Evolutionary conservation across 108 stramenopile genomes (phyloP).

Genomic region (Chaetoceros tenuissimus): DNA sequence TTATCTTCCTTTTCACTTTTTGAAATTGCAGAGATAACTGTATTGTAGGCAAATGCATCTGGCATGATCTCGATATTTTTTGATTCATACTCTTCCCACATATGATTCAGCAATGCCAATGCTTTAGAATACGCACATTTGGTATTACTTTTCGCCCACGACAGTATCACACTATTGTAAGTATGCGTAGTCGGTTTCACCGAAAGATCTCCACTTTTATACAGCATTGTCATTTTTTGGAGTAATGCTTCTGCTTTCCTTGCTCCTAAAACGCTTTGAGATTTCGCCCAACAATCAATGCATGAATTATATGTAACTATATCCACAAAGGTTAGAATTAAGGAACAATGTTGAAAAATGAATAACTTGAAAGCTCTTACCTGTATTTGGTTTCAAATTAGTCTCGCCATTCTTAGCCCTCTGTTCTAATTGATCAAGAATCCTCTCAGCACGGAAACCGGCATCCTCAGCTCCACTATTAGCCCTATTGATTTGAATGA

Average conservation of each 20-base stretch:
- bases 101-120: slow-evolving; percentile 26
- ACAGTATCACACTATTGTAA: slow-evolving; percentile 35
- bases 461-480: slow-evolving; percentile 22
- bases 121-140: slow-evolving; percentile 29
- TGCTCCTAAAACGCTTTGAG: slow-evolving; percentile 31
- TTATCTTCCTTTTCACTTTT: slow-evolving; percentile 32
- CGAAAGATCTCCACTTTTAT: slow-evolving; percentile 1
- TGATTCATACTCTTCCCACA: slow-evolving; percentile 19
- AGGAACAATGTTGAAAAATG: no score
- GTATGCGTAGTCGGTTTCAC: slow-evolving; percentile 25
- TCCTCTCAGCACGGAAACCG: slow-evolving; percentile 20
- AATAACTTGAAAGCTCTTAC: background rate
- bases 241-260: slow-evolving; percentile 39
- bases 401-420: slow-evolving; percentile 12
- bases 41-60: slow-evolving; percentile 6
- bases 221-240: slow-evolving; percentile 28
- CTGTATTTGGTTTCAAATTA: slow-evolving; percentile 23
- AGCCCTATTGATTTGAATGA: no score
- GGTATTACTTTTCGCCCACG: slow-evolving; percentile 37
- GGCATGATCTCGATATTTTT: background rate
- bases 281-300: slow-evolving; percentile 59
- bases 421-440: slow-evolving; percentile 21
- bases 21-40: slow-evolving; percentile 42
- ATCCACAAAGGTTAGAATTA: no score
- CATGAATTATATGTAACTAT: slow-evolving; percentile 31